Evolutionary conservation across 73 alveolate species (phyloP), one percentile per base, ranked within the genome.

Genomic region (Paramecium sexaurelia): DNA sequence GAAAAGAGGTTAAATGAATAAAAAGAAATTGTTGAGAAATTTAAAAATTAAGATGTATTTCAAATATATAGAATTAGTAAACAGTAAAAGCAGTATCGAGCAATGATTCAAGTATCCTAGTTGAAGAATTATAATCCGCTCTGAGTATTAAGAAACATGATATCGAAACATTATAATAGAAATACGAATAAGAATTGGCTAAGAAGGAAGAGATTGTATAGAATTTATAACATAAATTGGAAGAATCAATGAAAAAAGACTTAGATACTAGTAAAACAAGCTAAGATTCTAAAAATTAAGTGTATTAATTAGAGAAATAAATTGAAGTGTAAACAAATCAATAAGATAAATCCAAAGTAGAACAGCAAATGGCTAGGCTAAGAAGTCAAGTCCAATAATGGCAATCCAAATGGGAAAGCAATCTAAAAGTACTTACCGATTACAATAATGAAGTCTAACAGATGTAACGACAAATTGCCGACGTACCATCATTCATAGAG

Each of bases 321-420:
- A 32, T 61, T 61, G 83, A 61, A 61, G 83, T 61, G 51, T 61
- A 15, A 61, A 61, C 39, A 29, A 32, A 29, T 61, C 83, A 32
- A 24, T 32, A 61, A 61, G 83, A 61, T 61, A 61, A 32, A 61
- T 61, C 83, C 83, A 29, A 29, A 61, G 83, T 32, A 19, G 83
- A 61, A 32, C 83, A 61, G 26, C 83, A 61, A 61, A 26, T 61
- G 39, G 83, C 45, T 61, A 61, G 83, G 43, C 83, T 61, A 61
- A 61, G 83, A 61, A 61, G 83, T 61, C 83, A 61, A 61, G 83
- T 61, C 83, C 83, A 61, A 32, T 26, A 29, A 32, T 61, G 83
- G 83, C 43, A 61, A 61, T 61, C 83, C 83, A 61, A 61, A 32
- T 61, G 83, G 83, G 83, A 61, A 61, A 61, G 43, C 83, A 61